Evolutionary conservation across 192 early-diverging fungal species (phyloP), one percentile per base, ranked within the genome.

Genomic region (Dissophora ornata): DNA sequence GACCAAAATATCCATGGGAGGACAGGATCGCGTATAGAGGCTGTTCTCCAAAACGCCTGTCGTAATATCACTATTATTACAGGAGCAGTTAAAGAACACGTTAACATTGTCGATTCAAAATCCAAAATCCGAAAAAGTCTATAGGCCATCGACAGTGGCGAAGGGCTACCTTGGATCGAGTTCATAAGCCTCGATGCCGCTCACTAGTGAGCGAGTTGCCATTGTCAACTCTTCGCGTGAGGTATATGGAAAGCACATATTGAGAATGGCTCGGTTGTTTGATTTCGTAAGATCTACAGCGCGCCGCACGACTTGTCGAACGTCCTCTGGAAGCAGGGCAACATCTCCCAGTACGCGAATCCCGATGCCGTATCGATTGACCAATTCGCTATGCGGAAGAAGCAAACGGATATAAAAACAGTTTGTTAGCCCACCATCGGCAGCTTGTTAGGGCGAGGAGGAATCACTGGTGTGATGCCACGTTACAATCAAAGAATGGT

Each of bases 241-340:
- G 11, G 93, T 94, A 57, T 99, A 99, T 12, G 96, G 90, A 69
- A 90, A 93, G 69, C 95, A 97, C 25, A 99, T 88, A 62, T 98
- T 97, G 12, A 99, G 81, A 21, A 89, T 87, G 28, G 92, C 89
- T 29, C 90, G 77, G 25, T 64, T 84, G 80, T 97, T 90, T 36
- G 86, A 26, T 45, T 85, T 86, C 1, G 94, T 96, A 7, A 69
- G 44, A 58, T 89, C 82, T 36, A 91, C 85, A 0, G 91, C 93
- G 40, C 82, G 80, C 19, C 81, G 69, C 8, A 88, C 84, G 3
- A 91, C 84, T 25, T 85, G 68, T 0, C 67, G 80, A 13, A 98
- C 87, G 45, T 92, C 83, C 1, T 74, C 62, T 25, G 90, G 84
- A 12, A 99, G 82, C 29, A 94, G 78, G 12, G 69, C 57, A n/a